These are phyloP conservation scores for Hagleromyces aurorensis DNA, from an alignment of 805 yeast species.

Conservation along the genomic window DNA sequence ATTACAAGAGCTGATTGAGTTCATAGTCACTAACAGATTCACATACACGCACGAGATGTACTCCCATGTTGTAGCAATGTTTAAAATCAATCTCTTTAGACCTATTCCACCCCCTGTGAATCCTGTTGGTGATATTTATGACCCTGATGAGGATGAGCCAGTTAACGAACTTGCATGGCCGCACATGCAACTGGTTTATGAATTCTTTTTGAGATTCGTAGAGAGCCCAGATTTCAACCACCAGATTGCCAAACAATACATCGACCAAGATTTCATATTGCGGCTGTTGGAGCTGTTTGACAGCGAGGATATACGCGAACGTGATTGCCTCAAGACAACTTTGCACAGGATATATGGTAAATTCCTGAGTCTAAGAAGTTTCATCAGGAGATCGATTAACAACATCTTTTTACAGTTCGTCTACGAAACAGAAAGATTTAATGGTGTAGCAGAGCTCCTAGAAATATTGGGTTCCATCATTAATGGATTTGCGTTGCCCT, in stretches of 20 bases:
- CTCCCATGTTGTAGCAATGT: slow-evolving; percentile 81
- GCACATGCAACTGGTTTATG: slow-evolving; percentile 95
- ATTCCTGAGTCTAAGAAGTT: slow-evolving; percentile 80
- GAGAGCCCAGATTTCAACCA: slow-evolving; percentile 94
- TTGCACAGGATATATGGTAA: slow-evolving; percentile 95
- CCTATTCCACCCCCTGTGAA: slow-evolving; percentile 98
- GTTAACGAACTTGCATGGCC: slow-evolving; percentile 97
- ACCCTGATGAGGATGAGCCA: slow-evolving; percentile 98
- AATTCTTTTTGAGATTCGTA: slow-evolving; percentile 83
- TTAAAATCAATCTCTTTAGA: slow-evolving; percentile 78
- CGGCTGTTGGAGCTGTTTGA: slow-evolving; percentile 83
- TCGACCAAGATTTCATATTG: slow-evolving; percentile 84
- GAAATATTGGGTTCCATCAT: slow-evolving; percentile 95
- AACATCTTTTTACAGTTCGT: slow-evolving; percentile 88
- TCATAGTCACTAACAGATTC: slow-evolving; percentile 74
- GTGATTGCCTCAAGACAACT: slow-evolving; percentile 92
- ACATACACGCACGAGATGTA: slow-evolving; percentile 88
- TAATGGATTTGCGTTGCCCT: slow-evolving; percentile 94
- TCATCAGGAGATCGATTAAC: slow-evolving; percentile 83
- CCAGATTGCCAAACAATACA: slow-evolving; percentile 84
- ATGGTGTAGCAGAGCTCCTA: slow-evolving; percentile 89
- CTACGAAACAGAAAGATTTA: slow-evolving; percentile 92
- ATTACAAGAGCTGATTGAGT: slow-evolving; percentile 81
- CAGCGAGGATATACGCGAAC: slow-evolving; percentile 92
- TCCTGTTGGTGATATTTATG: slow-evolving; percentile 92